These are phyloP conservation scores for Trichosporon sp. DNA, from an alignment of 1,284 basidiomycete species.

Conservation along the genomic window DNA sequence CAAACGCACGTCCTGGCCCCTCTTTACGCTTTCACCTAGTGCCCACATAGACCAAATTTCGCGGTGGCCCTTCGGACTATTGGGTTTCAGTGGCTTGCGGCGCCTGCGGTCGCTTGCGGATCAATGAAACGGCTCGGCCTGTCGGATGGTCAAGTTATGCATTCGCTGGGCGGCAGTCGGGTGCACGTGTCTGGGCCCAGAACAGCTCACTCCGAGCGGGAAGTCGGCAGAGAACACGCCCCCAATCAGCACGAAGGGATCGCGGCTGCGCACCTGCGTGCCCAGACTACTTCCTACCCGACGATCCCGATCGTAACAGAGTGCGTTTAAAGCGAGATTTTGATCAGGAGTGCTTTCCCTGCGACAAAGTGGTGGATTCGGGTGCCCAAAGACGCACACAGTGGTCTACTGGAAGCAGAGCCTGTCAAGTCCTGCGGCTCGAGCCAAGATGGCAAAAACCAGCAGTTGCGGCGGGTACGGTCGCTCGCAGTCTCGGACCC, in stretches of 20 bases:
- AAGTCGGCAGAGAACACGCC: background rate
- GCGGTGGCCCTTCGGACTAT: background rate
- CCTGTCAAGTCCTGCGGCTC: too few relatives aligned
- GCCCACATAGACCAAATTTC: background rate
- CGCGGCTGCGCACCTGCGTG: background rate
- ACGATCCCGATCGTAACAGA: constrained; percentile 16
- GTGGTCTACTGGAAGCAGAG: background rate
- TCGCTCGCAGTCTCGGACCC: too few relatives aligned
- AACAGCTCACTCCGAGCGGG: background rate
- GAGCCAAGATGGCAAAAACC: too few relatives aligned
- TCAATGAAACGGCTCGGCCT: background rate
- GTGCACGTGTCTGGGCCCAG: constrained; percentile 9
- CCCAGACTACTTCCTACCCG: background rate
- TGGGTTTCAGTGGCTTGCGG: background rate
- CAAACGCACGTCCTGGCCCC: too few relatives aligned
- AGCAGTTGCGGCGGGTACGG: too few relatives aligned
- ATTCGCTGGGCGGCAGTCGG: background rate
- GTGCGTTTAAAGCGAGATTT: background rate
- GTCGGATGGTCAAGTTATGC: background rate
- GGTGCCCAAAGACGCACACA: background rate
- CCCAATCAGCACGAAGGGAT: background rate
- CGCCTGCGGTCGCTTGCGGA: background rate
- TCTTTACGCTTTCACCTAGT: too few relatives aligned
- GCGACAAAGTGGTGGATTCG: background rate
- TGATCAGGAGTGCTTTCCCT: background rate